Conservation (phyloP, 192 early-diverging fungal genomes). For the Podila epigama region DNA sequence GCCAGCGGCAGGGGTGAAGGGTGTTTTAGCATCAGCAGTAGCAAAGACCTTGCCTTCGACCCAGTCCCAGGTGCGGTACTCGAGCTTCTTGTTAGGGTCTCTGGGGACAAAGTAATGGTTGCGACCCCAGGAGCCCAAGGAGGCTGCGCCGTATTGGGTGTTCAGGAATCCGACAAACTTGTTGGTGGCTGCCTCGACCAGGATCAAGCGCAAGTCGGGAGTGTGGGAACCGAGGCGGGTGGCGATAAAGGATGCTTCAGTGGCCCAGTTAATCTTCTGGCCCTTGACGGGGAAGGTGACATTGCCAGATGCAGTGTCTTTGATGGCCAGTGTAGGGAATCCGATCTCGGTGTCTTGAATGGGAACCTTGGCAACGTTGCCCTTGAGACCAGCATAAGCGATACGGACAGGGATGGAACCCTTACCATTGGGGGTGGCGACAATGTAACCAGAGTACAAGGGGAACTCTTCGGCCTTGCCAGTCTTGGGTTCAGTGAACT, state of each 20-base stretch:
- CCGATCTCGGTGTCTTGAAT: conserved; percentile 33
- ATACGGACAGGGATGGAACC: conserved; percentile 27
- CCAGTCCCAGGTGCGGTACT: conserved; percentile 1
- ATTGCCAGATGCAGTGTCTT: not conserved
- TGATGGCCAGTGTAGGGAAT: not conserved
- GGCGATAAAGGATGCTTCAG: not conserved
- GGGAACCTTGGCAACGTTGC: conserved; percentile 30
- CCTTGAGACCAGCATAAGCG: conserved; percentile 47
- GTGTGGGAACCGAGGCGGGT: not conserved
- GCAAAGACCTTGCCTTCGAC: not conserved
- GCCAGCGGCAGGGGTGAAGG: not conserved
- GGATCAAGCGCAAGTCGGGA: conserved; percentile 1
- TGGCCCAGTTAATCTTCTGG: not conserved
- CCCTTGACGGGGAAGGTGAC: not conserved
- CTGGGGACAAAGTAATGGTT: not conserved
- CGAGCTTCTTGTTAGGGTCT: not conserved
- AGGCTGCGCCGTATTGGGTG: not conserved
- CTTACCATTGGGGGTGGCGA: conserved; percentile 33
- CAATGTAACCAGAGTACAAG: conserved; percentile 60
- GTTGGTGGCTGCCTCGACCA: not conserved
- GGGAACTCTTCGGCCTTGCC: conserved; percentile 31
- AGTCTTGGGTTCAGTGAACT: conserved; percentile 47
- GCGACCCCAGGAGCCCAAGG: not conserved
- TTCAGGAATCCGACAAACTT: not conserved
- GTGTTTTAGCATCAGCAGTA: not conserved